Conservation (phyloP, 495 filamentous ascomycete genomes). For the Xylaria longipes region DNA sequence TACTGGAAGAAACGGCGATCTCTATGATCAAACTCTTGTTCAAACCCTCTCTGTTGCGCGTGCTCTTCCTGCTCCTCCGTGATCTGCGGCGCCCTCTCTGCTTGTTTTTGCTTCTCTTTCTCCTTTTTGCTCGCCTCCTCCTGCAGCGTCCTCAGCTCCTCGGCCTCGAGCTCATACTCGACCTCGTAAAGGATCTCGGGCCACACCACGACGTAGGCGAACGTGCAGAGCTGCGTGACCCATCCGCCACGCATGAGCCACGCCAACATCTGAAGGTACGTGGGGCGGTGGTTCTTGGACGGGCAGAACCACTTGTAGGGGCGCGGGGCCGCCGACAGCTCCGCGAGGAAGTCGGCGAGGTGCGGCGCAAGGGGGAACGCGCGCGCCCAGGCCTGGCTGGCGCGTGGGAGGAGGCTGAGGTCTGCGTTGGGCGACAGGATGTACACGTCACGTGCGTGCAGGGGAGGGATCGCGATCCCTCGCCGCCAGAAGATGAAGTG, state of each 20-base stretch:
- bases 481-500: constrained; percentile 96
- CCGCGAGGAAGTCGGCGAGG: constrained; percentile 82
- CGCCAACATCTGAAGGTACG: constrained; percentile 87
- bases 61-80: constrained; percentile 17
- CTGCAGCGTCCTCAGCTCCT: constrained; percentile 47
- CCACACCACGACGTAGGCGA: constrained; percentile 77
- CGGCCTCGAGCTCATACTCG: constrained; percentile 61
- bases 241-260: constrained; percentile 92
- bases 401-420: constrained; percentile 71
- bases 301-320: constrained; percentile 84
- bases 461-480: constrained; percentile 87
- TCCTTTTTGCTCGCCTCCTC: constrained; percentile 26
- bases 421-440: constrained; percentile 92
- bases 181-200: constrained; percentile 68
- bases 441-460: constrained; percentile 91
- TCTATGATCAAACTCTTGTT: constrained; percentile 4
- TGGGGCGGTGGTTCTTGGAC: constrained; percentile 83
- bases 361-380: constrained; percentile 81
- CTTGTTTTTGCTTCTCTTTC: constrained; percentile 29
- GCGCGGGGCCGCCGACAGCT: constrained; percentile 76
- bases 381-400: constrained; percentile 72
- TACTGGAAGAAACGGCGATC: constrained; percentile 20
- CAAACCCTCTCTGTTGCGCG: not conserved
- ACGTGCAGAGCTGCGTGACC: constrained; percentile 89
- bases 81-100: constrained; percentile 4